phyloP scores from a whole-genome alignment of 2,329 filamentous ascomycete species.

The Arthrinium phaeospermum region DNA sequence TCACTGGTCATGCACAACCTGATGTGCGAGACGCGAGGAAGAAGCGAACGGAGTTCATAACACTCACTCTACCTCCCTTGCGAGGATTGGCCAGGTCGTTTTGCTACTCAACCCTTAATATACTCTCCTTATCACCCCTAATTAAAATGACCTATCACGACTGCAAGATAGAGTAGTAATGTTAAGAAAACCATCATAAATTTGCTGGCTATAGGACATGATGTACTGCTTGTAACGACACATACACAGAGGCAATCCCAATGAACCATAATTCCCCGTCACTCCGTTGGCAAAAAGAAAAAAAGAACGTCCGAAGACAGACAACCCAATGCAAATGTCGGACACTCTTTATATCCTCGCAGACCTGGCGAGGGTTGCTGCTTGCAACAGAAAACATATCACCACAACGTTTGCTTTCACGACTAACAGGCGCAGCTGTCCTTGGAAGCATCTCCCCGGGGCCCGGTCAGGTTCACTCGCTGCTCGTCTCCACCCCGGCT shows the following conservation, averaged over 20 bases:
- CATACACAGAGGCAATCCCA: slow-evolving; percentile 13
- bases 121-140: background rate
- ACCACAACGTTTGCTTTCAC: background rate
- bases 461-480: slow-evolving; percentile 81
- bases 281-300: slow-evolving; percentile 4
- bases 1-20: background rate
- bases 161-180: background rate
- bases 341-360: slow-evolving; percentile 7
- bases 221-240: slow-evolving; percentile 11
- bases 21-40: background rate
- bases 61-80: background rate
- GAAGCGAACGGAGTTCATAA: background rate
- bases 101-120: background rate
- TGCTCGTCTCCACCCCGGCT: slow-evolving; percentile 69
- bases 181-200: slow-evolving; percentile 9
- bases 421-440: slow-evolving; percentile 87
- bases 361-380: background rate
- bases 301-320: slow-evolving; percentile 3
- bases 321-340: slow-evolving; percentile 13
- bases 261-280: slow-evolving; percentile 13
- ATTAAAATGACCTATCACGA: background rate
- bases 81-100: background rate
- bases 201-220: slow-evolving; percentile 16
- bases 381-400: background rate
- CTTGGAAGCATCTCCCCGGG: slow-evolving; percentile 74